Conservation (phyloP, 2,329 filamentous ascomycete genomes). For the Kalmusia sp. region DNA sequence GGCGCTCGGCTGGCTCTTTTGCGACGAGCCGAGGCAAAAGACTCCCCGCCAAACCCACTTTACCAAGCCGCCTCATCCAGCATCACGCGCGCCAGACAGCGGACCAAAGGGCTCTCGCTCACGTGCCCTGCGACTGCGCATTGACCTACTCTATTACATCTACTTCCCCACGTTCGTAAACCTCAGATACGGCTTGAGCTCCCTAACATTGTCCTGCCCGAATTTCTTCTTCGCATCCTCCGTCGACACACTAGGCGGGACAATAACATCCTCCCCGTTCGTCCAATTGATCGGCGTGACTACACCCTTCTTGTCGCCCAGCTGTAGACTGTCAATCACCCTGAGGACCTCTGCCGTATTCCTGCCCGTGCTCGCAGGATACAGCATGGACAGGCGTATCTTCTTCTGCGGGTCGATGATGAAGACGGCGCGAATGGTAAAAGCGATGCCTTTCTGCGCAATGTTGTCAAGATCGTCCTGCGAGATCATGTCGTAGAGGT, state of each 20-base stretch:
- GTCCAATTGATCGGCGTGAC: constrained; percentile 92
- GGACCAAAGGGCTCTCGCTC: not conserved
- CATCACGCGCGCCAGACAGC: not conserved
- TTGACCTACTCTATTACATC: not conserved
- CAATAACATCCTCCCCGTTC: constrained; percentile 88
- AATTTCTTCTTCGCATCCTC: constrained; percentile 89
- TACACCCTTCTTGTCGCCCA: constrained; percentile 84
- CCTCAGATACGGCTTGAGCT: constrained; percentile 73
- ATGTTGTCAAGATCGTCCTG: constrained; percentile 64
- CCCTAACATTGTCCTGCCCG: constrained; percentile 65
- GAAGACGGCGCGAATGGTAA: constrained; percentile 95
- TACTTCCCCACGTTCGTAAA: constrained; percentile 64
- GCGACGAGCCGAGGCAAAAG: constrained; percentile 7
- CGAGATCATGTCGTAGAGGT: constrained; percentile 59
- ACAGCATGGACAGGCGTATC: constrained; percentile 90
- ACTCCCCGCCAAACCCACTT: not conserved
- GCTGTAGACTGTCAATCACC: constrained; percentile 65
- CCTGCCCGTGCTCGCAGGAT: constrained; percentile 84
- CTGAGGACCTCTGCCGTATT: constrained; percentile 65
- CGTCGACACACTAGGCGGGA: constrained; percentile 81
- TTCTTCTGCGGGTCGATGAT: constrained; percentile 94
- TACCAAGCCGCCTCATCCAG: not conserved
- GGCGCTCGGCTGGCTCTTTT: constrained; percentile 6
- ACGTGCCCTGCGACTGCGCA: not conserved
- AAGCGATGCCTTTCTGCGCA: constrained; percentile 69